Evolutionary conservation across 345 rosid genomes (phyloP).

Genomic region (Cardamine resedifolia): DNA sequence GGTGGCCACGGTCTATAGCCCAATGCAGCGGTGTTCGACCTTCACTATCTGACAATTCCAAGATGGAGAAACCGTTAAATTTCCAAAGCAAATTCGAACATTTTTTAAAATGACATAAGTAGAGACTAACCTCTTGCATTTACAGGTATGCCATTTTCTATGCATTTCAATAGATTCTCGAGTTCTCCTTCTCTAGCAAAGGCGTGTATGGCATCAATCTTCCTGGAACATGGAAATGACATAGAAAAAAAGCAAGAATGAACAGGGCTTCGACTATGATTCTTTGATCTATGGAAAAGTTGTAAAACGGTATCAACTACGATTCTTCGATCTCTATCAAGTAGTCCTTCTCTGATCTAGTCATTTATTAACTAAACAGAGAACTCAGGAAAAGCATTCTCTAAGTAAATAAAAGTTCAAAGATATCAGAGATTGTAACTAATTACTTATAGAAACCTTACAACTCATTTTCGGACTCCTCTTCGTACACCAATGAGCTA

Average conservation of each 20-base stretch:
- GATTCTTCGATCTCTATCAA: background rate
- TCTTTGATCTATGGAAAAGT: background rate
- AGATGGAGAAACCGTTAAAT: background rate
- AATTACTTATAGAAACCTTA: slow-evolving; percentile 56
- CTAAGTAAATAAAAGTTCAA: background rate
- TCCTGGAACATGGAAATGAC: slow-evolving; percentile 43
- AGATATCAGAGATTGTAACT: background rate
- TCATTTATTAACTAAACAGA: background rate
- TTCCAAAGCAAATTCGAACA: background rate
- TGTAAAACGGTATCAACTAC: background rate
- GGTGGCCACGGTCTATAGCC: slow-evolving; percentile 94
- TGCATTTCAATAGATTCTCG: slow-evolving; percentile 64
- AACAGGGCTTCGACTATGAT: background rate
- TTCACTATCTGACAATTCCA: slow-evolving; percentile 68
- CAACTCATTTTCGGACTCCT: slow-evolving; percentile 78
- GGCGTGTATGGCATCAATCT: slow-evolving; percentile 82
- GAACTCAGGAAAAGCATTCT: background rate
- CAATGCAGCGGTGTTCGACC: slow-evolving; percentile 91
- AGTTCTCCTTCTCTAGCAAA: slow-evolving; percentile 94
- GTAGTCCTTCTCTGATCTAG: background rate
- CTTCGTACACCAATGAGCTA: slow-evolving; percentile 79
- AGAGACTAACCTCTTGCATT: slow-evolving; percentile 59
- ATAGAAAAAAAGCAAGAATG: background rate
- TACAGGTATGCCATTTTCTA: slow-evolving; percentile 68
- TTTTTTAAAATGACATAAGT: background rate